Evolutionary conservation across 1,284 basidiomycete species (phyloP), one percentile per base, ranked within the genome.

Genomic region (Vanrija sp.): DNA sequence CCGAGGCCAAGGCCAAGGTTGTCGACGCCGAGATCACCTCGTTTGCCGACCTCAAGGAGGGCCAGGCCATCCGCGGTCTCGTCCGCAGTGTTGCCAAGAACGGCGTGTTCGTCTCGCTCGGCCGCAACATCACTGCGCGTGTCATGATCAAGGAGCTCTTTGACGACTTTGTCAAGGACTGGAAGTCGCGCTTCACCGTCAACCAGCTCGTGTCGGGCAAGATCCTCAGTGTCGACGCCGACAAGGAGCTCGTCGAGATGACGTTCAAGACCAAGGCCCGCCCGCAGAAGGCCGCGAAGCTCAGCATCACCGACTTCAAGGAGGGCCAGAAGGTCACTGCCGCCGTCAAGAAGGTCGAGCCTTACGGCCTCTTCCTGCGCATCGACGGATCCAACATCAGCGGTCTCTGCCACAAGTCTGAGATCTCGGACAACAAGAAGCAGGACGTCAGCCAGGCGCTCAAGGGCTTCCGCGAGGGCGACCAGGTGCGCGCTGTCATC

Each of bases 111-210:
- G 89, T 98, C 4, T 84, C 84, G 38, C 75, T 98, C 20, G 91
- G 90, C 16, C 83, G 87, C 46, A 82, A 82, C 45, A 78, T 96
- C 31, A 89, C 92, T 66, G 94, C 88, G 49, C 85, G 95, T 20
- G 86, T 98, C 22, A 92, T 95, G 76, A 98, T 98, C 71, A 87
- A 84, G 71, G 91, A 97, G 75, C 81, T 96, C 27, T 90, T 95
- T 71, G 87, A 94, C 72, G 85, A 90, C 68, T 96, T 84, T 72
- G 84, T 96, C 62, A 95, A 97, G 75, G 94, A 98, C 49, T 98
- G 95, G 94, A 87, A 94, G 76, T 77, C 81, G 35, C 82, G 81
- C 5, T 98, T 98, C 74, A 78, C 83, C 54, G 78, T 82, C 41
- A 86, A 89, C 63, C 91, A 97, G 67, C 75, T 97, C 4, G 91